Base-by-base conservation (phyloP, 1,139 yeast genomes). In the Hemisphaericaspora subhashii region DNA sequence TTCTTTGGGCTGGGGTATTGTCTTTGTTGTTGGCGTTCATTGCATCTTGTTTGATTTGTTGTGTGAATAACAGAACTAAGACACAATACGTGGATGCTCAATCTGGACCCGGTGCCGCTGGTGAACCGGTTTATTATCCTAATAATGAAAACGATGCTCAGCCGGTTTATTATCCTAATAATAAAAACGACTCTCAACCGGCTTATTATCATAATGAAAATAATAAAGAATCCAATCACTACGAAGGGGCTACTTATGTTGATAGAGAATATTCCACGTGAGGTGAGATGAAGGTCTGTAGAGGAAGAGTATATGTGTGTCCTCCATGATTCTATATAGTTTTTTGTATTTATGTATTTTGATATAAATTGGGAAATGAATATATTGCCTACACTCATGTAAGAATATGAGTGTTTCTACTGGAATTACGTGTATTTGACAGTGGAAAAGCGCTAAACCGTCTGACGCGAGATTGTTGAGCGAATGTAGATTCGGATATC, bases 1-100 rank as follows among this genome's bases (percentile, higher is more conserved):
- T 83, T 44, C 60, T 79, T 37, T 84, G 92, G 92, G 45, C 50
- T 3, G 44, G 46, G 4, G 49, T 46, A 15, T 46, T 47, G n/a
- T 35, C 40, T 31, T 42, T 46, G 24, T 30, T 45, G 14, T 40
- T 46, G 29, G 35, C 47, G 16, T 45, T 46, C 33, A 33, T 37
- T 9, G 23, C 14, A 15, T 17, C 15, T 29, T 29, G 32, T 18
- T 11, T 29, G 32, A 11, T 29, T 5, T 29, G 32, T 29, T 29
- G 32, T 11, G 23, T 23, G 4, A 18, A n/a, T 18, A 17, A n/a
- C n/a, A n/a, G n/a, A 11, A 29, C 15, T n/a, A 3, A 2, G n/a
- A 29, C 2, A 11, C 5, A 11, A 9, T 29, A 29, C 18, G 15
- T 12, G 9, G 21, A 21, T 20, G 40, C 24, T 18, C 21, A 23